phyloP scores from a whole-genome alignment of 2,329 filamentous ascomycete genomes.

The Pseudogymnoascus sp. region DNA sequence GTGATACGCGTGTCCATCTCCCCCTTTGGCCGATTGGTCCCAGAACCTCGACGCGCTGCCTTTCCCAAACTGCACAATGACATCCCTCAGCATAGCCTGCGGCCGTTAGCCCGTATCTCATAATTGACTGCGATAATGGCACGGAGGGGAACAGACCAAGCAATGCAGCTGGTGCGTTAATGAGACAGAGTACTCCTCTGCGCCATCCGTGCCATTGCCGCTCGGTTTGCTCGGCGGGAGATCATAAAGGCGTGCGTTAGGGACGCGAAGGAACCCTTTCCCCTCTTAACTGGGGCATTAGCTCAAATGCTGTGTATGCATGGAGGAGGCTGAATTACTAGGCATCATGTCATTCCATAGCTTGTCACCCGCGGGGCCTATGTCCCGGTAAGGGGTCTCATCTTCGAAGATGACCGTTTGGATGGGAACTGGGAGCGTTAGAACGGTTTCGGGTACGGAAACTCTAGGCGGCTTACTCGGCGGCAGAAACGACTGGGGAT shows the following conservation, averaged over 20 bases:
- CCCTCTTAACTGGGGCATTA: conserved; percentile 21
- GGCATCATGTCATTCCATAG: conserved; percentile 29
- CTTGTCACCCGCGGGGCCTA: conserved; percentile 20
- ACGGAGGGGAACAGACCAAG: conserved; percentile 17
- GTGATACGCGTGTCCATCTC: conserved; percentile 29
- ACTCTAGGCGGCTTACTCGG: not conserved
- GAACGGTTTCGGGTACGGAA: not conserved
- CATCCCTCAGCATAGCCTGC: conserved; percentile 25
- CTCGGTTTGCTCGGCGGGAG: conserved; percentile 26
- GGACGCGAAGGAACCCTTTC: conserved; percentile 26
- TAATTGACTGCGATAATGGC: not conserved
- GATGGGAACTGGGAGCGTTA: not conserved
- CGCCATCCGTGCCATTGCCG: conserved; percentile 21
- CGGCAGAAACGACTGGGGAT: not conserved
- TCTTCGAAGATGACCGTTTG: conserved; percentile 26
- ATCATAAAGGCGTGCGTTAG: conserved; percentile 25
- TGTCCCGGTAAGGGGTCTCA: conserved; percentile 25
- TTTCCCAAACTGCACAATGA: conserved; percentile 28
- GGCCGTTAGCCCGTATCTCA: not conserved
- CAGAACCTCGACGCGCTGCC: conserved; percentile 23
- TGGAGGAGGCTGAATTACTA: conserved; percentile 16
- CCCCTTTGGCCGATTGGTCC: conserved; percentile 19
- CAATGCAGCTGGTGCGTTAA: conserved; percentile 29
- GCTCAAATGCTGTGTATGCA: not conserved
- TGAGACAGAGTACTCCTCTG: conserved; percentile 27